Conservation (phyloP, 2,329 filamentous ascomycete species). For the Fusarium nanum region DNA sequence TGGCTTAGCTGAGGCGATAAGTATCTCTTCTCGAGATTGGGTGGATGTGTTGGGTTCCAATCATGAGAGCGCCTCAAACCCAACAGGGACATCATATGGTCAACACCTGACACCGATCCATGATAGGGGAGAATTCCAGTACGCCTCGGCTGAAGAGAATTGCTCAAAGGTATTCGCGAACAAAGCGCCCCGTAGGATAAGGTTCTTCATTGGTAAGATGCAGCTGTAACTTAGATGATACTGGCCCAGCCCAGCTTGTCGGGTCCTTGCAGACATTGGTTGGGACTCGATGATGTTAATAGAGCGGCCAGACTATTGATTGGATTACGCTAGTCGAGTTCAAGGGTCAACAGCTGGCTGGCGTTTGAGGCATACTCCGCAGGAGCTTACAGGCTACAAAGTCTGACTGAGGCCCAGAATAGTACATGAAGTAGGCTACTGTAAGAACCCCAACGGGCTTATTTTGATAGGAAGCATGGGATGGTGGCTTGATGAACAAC, state of each 20-base stretch:
- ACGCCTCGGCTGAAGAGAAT: slow-evolving; percentile 1
- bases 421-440: background rate
- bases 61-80: slow-evolving; percentile 21
- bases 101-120: background rate
- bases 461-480: slow-evolving; percentile 14
- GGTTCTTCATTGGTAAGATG: slow-evolving; percentile 9
- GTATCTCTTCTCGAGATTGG: background rate
- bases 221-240: slow-evolving; percentile 10
- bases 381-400: slow-evolving; percentile 16
- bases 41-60: slow-evolving; percentile 33
- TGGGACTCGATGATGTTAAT: background rate
- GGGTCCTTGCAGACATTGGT: slow-evolving; percentile 18
- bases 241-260: slow-evolving; percentile 20
- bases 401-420: slow-evolving; percentile 35
- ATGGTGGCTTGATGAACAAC: slow-evolving; percentile 23
- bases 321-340: slow-evolving; percentile 10
- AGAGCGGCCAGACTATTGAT: slow-evolving; percentile 4
- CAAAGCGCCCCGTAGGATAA: background rate
- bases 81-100: slow-evolving; percentile 1
- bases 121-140: background rate
- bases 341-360: slow-evolving; percentile 10
- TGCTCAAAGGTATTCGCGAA: background rate
- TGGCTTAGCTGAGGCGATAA: slow-evolving; percentile 20
- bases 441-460: slow-evolving; percentile 14
- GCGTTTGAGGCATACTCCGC: slow-evolving; percentile 16